These are phyloP conservation scores for Hanseniaspora clermontiae DNA, from an alignment of 805 yeast genomes.

Conservation along the genomic window DNA sequence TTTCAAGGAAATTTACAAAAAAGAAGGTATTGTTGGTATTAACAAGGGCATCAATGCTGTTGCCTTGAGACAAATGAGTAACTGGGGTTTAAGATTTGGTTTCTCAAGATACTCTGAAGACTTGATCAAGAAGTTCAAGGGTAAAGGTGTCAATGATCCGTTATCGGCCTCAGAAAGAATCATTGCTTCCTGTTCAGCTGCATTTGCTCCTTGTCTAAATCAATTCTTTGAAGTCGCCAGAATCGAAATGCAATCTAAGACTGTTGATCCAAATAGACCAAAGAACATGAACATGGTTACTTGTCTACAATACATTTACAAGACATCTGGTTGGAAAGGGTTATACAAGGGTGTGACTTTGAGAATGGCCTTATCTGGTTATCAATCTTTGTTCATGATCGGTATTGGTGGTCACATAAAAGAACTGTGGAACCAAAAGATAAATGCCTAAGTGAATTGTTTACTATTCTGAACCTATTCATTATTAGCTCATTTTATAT, in stretches of 20 bases:
- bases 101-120: conserved; percentile 86
- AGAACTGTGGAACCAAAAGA: conserved; percentile 42
- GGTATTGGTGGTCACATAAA: conserved; percentile 91
- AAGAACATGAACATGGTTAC: conserved; percentile 67
- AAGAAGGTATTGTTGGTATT: conserved; percentile 87
- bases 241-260: conserved; percentile 95
- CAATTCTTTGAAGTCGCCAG: conserved; percentile 97
- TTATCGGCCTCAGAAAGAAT: conserved; percentile 71
- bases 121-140: conserved; percentile 49
- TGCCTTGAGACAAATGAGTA: conserved; percentile 96
- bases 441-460: not conserved
- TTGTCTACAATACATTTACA: conserved; percentile 72
- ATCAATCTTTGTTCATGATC: conserved; percentile 99
- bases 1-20: conserved; percentile 67
- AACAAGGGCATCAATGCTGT: conserved; percentile 98
- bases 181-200: conserved; percentile 79
- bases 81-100: conserved; percentile 98
- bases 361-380: conserved; percentile 87
- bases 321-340: conserved; percentile 74
- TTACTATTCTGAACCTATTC: too few relatives aligned
- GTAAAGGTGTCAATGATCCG: conserved; percentile 46
- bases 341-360: conserved; percentile 94
- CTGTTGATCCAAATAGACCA: conserved; percentile 90
- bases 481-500: not conserved
- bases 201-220: conserved; percentile 96